Evolutionary conservation across 768 basidiomycete species (phyloP).

Genomic region (Suillus discolor): DNA sequence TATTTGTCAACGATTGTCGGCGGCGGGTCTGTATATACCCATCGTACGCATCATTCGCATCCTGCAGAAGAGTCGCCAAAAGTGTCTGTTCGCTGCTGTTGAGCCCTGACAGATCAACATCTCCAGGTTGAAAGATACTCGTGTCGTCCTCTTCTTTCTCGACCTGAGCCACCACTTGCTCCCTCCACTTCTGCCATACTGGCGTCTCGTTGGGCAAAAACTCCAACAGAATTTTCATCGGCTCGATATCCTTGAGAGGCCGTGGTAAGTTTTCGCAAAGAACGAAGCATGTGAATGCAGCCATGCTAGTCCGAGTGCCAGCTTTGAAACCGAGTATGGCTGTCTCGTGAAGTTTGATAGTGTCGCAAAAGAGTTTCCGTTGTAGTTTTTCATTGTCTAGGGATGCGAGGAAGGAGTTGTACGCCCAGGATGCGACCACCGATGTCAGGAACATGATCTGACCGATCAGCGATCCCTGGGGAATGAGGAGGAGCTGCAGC

Average conservation of each 20-base stretch:
- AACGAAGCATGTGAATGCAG: constrained; percentile 28
- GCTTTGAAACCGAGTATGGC: constrained; percentile 21
- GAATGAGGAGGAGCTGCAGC: constrained; percentile 34
- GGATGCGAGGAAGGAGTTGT: constrained; percentile 32
- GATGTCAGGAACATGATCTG: constrained; percentile 35
- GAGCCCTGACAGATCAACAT: constrained; percentile 15
- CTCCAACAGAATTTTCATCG: constrained; percentile 17
- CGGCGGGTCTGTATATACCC: constrained; percentile 12
- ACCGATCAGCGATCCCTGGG: constrained; percentile 34
- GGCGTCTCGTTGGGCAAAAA: constrained; percentile 26
- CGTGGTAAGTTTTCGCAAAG: constrained; percentile 22
- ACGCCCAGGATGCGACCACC: constrained; percentile 31
- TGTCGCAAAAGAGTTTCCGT: constrained; percentile 17
- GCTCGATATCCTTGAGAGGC: constrained; percentile 3
- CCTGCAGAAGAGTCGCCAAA: constrained; percentile 14
- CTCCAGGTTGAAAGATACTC: constrained; percentile 11
- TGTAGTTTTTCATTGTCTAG: constrained; percentile 34
- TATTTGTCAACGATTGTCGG: neutral
- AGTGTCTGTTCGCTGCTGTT: constrained; percentile 12
- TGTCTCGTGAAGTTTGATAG: neutral
- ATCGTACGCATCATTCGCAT: constrained; percentile 20
- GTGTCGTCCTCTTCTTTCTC: neutral
- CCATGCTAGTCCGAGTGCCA: constrained; percentile 24
- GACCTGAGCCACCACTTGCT: constrained; percentile 24
- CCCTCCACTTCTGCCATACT: constrained; percentile 29